Percentiles rank a stretch among this genome's conserved stretches.
phyloP scores from a whole-genome alignment of 2,329 filamentous ascomycete genomes.

The Graphilbum sp. region DNA sequence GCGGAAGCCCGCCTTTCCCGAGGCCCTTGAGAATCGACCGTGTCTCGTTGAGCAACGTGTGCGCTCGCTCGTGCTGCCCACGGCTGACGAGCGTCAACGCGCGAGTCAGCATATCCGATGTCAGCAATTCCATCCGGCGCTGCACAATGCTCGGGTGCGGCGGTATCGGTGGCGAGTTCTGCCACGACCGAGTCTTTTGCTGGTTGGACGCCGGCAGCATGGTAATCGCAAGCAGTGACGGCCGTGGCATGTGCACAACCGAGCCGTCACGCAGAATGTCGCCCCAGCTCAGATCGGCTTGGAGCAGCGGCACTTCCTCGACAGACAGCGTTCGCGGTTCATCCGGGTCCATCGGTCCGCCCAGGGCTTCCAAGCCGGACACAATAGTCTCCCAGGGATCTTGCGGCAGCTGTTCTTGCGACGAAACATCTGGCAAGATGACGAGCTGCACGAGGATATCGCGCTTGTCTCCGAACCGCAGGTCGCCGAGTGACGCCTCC shows the following conservation, averaged over 20 bases:
- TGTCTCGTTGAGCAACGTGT: conserved; percentile 84
- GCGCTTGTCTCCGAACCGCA: conserved; percentile 86
- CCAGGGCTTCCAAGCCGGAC: conserved; percentile 82
- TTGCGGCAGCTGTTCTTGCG: conserved; percentile 72
- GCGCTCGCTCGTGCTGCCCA: conserved; percentile 83
- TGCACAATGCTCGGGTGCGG: conserved; percentile 92
- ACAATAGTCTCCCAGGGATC: conserved; percentile 97
- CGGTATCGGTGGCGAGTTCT: conserved; percentile 64
- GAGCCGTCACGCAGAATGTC: conserved; percentile 85
- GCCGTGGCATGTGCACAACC: conserved; percentile 69
- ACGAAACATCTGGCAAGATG: conserved; percentile 71
- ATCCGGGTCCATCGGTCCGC: conserved; percentile 73
- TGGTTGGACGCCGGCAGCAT: conserved; percentile 61
- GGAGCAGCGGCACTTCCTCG: conserved; percentile 87
- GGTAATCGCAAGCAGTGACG: conserved; percentile 84
- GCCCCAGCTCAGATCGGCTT: conserved; percentile 85
- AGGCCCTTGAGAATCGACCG: conserved; percentile 89
- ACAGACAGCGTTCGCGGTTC: conserved; percentile 71
- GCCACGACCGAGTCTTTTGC: conserved; percentile 49
- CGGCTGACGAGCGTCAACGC: conserved; percentile 81
- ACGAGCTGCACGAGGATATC: conserved; percentile 90
- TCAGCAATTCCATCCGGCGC: conserved; percentile 90
- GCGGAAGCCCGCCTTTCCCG: conserved; percentile 84
- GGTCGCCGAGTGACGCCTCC: conserved; percentile 78
- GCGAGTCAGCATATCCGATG: conserved; percentile 92